Base-by-base conservation (phyloP, 1,284 basidiomycete species). In the Erythrobasidium hasegawianum region DNA sequence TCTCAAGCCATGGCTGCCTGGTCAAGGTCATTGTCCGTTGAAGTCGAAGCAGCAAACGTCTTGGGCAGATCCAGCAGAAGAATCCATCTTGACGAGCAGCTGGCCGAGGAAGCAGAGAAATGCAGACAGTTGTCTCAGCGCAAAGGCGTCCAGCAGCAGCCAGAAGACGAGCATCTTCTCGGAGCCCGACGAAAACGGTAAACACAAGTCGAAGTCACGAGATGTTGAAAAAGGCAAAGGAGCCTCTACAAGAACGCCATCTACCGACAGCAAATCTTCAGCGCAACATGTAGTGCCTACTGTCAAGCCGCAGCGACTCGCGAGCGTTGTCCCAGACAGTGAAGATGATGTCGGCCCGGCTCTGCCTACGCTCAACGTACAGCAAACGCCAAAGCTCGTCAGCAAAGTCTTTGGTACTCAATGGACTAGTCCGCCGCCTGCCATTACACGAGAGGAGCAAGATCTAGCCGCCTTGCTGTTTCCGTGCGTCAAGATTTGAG, bases 11-110 rank as follows among this genome's bases (percentile, higher is more conserved):
- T 47, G 43, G 43, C 22, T 14, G 16, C 22, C 43, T 5, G 22
- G 22, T 7, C 7, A 8, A 7, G n/a, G 43, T 8, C 43, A 18
- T n/a, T 47, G 7, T 7, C 43, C 43, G 22, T 18, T 24, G n/a
- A 47, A 47, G 14, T 24, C 43, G 22, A 24, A 18, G 43, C 43
- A 47, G 16, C n/a, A 53, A 8, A 47, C 4, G 38, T 33, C 20
- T 33, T 33, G 33, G 33, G 14, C 39, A 18, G 59, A 61, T 55
- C 59, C 59, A 39, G 59, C 59, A 20, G 59, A 61, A 24, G 50
- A 53, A 29, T 39, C 59, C 33, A 55, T 61, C 18, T 26, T 16
- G 50, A 16, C 20, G 50, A 53, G 20, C 18, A 16, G n/a, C n/a
- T n/a, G 24, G 50, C 3, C 20, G 9, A 20, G 3, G 20, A n/a